Evolutionary conservation across 441 rosid species (phyloP).

Genomic region (Adansonia grandidieri): DNA sequence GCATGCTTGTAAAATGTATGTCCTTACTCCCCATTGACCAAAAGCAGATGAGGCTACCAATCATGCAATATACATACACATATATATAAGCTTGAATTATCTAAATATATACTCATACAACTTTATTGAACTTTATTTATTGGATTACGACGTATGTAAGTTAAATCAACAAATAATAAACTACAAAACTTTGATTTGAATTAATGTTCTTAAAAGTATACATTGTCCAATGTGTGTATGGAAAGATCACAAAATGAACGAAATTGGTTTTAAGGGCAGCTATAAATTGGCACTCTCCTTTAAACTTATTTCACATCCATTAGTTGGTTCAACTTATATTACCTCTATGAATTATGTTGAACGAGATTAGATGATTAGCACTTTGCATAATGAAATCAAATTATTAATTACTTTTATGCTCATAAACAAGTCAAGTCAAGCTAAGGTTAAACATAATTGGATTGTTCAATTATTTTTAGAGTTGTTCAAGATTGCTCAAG

Average conservation of each 20-base stretch:
- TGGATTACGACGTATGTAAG: not conserved
- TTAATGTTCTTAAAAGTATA: not conserved
- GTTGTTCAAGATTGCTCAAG: too few species aligned
- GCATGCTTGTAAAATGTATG: constrained; percentile 24
- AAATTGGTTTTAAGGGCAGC: too few species aligned
- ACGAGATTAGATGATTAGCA: too few species aligned
- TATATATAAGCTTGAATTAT: not conserved
- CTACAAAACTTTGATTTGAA: not conserved
- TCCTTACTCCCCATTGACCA: not conserved
- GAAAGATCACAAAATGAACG: not conserved
- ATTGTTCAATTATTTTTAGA: too few species aligned
- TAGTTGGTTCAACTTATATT: too few species aligned
- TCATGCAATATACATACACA: not conserved
- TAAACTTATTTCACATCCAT: too few species aligned
- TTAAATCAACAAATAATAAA: not conserved
- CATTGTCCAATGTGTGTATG: not conserved
- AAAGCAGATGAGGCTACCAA: not conserved
- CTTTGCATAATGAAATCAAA: too few species aligned
- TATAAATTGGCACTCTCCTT: too few species aligned
- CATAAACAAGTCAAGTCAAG: too few species aligned
- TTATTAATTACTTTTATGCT: too few species aligned
- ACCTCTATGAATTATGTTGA: too few species aligned
- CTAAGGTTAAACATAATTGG: too few species aligned
- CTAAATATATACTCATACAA: not conserved
- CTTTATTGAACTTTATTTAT: not conserved